Base-by-base conservation (phyloP, 257 asterid species). In the Datura wrightii region DNA sequence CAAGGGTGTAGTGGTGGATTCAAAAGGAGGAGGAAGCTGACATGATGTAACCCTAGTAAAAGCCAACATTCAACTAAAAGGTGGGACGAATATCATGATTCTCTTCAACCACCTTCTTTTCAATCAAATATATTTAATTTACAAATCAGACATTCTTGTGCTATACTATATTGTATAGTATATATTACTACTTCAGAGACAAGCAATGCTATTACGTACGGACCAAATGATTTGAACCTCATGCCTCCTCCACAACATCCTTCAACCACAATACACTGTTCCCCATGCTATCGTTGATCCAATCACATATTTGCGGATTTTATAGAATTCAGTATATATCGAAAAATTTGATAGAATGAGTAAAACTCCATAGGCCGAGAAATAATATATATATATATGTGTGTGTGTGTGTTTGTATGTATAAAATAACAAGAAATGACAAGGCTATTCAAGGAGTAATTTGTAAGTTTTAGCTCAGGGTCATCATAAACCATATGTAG, bases 31-130 rank as follows among this genome's bases (percentile, higher is more conserved):
- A 50, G 15, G 60, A 19, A 79, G 60, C 8, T 53, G 72, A 59
- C 54, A 86, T 86, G 31, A 84, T 86, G 79, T 78, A 31, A 41
- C 69, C 79, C 62, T 69, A 65, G 70, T 74, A 83, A 86, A 79
- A 79, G 89, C 85, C 87, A 58, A 80, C 89, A 86, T 62, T 79
- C 78, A 5, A 31, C 65, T 8, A 41, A 53, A 19, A 67, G 24
- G 44, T 41, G 6, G 34, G 55, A n/a, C n/a, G 18, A 74, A 39
- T 34, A 37, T 53, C 65, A 83, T 83, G 8, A 76, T 76, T 48
- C 9, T 46, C 56, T 74, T 72, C 80, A 74, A 74, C 41, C 11
- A 74, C 41, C 31, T 24, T 24, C 31, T 24, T 24, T 24, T 24
- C 31, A 24, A 24, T 24, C 31, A 24, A 24, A 24, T 24, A 24